Base-by-base conservation (phyloP, 2,329 filamentous ascomycete genomes). In the Periglandula ipomoeae region DNA sequence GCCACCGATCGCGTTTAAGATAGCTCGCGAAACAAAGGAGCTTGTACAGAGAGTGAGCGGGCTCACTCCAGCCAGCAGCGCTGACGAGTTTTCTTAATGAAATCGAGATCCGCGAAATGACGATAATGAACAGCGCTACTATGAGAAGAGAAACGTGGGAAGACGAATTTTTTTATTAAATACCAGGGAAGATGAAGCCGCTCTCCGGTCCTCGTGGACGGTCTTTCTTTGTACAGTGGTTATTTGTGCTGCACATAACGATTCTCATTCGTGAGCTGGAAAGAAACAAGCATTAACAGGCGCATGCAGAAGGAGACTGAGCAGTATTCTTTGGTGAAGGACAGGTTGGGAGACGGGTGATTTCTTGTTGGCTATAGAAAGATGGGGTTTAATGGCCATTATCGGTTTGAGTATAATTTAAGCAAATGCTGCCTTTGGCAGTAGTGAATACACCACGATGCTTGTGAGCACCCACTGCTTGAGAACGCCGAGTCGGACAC, bases 1-100 rank as follows among this genome's bases (percentile, higher is more conserved):
- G 45, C 87, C 87, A 10, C 87, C 87, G 2, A 82, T 93, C 56
- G 87, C 87, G n/a, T 94, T 94, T 65, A 85, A 89, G 66, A 85
- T 91, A 61, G 88, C 86, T 6, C 76, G 85, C 51, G 85, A 89
- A 66, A 86, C 85, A 46, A 93, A 91, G 71, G 87, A 87, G 62
- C 69, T 88, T 51, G 65, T 66, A 22, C 68, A 73, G 55, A 62
- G 62, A n/a, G 62, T 74, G 10, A 70, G 68, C 48, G 62, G 63
- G 56, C 55, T 71, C 47, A 62, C 60, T 23, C 53, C 49, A 42
- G 49, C 56, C 27, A 50, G 55, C 46, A 64, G 64, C 23, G 61
- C 56, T 45, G 70, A 75, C 52, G 74, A 76, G 52, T 76, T 75
- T 65, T 71, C 72, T 48, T 73, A 61, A 68, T 37, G 44, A 32